Conservation (phyloP, 345 rosid species). For the Gossypium mustelinum region DNA sequence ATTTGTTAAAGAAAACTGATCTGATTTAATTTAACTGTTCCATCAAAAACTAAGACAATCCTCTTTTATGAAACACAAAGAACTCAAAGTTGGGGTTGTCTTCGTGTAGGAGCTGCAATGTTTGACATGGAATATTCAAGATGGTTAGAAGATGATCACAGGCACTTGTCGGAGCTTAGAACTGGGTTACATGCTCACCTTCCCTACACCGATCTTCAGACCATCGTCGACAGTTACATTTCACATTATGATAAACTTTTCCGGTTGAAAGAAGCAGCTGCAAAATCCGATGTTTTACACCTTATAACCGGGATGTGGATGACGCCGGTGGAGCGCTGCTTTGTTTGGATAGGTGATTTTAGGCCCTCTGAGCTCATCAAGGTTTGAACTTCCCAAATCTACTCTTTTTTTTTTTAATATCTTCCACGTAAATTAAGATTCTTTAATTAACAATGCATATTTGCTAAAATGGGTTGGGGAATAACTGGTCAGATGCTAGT, state of each 20-base stretch:
- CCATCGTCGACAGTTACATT: conserved; percentile 66
- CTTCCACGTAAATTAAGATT: too few relatives aligned
- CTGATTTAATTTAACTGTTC: too few relatives aligned
- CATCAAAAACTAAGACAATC: not conserved
- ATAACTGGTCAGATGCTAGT: conserved; percentile 56
- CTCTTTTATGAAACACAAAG: not conserved
- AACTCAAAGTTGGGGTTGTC: not conserved
- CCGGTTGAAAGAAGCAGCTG: conserved; percentile 56
- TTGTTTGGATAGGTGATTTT: conserved; percentile 98
- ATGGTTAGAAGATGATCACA: conserved; percentile 86
- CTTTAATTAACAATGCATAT: not conserved
- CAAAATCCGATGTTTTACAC: conserved; percentile 81
- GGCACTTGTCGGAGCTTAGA: conserved; percentile 81
- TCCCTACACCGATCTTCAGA: conserved; percentile 59
- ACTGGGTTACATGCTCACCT: conserved; percentile 71
- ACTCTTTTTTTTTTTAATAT: not conserved
- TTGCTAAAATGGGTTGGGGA: too few relatives aligned
- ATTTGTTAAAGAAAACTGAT: too few relatives aligned
- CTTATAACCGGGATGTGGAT: conserved; percentile 87
- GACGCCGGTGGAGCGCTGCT: conserved; percentile 89
- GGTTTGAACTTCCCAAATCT: conserved; percentile 31
- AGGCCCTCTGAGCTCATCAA: conserved; percentile 91
- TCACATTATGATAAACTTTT: conserved; percentile 89
- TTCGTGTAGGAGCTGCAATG: conserved; percentile 62
- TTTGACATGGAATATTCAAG: conserved; percentile 96